Evolutionary conservation across 2,329 filamentous ascomycete genomes (phyloP).

Genomic region (Pseudogymnoascus sp.): DNA sequence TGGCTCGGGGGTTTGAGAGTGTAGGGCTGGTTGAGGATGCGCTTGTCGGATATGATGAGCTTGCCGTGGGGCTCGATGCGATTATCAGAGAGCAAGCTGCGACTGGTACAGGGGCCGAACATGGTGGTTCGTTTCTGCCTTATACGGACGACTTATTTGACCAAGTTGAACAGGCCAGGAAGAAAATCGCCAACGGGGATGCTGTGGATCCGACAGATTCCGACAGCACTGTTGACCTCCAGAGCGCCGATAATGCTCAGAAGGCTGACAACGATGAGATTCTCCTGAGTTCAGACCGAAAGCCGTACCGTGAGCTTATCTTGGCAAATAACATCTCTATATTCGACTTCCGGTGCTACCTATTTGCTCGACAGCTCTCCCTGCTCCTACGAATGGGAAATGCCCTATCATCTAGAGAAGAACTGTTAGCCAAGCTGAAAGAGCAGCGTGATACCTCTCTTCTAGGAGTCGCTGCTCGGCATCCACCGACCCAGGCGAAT

Average conservation of each 20-base stretch:
- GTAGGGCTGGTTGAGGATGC: conserved; percentile 94
- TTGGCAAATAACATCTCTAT: conserved; percentile 90
- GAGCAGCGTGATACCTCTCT: conserved; percentile 53
- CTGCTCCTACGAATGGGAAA: conserved; percentile 79
- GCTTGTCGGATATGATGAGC: conserved; percentile 86
- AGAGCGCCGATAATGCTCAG: conserved; percentile 34
- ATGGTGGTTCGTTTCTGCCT: conserved; percentile 61
- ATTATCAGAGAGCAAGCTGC: conserved; percentile 66
- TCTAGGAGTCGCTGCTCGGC: conserved; percentile 46
- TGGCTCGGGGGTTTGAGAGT: conserved; percentile 90
- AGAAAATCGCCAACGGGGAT: conserved; percentile 31
- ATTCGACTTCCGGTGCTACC: conserved; percentile 90
- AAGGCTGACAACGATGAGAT: conserved; percentile 44
- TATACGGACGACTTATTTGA: conserved; percentile 66
- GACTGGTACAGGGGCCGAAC: conserved; percentile 50
- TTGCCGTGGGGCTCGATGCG: conserved; percentile 76
- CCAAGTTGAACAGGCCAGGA: conserved; percentile 44
- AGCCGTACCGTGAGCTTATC: conserved; percentile 85
- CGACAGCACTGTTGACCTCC: conserved; percentile 41
- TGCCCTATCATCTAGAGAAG: conserved; percentile 52
- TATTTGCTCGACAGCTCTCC: conserved; percentile 81
- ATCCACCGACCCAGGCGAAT: conserved; percentile 37
- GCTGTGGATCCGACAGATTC: conserved; percentile 30
- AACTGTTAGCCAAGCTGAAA: conserved; percentile 51
- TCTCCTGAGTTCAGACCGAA: conserved; percentile 55